These are phyloP conservation scores for Stagonosporopsis rhizophila DNA, from an alignment of 2,329 filamentous ascomycete genomes.

Conservation along the genomic window DNA sequence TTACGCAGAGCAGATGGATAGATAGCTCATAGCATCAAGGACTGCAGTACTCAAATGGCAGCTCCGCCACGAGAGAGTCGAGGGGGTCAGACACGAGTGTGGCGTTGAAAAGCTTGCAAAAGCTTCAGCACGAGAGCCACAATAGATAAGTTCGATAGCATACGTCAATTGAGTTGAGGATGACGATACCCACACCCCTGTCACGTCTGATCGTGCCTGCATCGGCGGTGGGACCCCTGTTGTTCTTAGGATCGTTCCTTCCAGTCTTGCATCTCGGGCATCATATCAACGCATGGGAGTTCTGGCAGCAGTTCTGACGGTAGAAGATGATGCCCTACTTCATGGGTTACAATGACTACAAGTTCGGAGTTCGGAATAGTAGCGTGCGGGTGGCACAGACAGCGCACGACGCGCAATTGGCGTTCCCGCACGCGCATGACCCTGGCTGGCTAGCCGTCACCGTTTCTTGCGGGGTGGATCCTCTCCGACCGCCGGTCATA, in stretches of 20 bases:
- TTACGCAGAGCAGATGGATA: too few relatives aligned
- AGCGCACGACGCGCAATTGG: conserved; percentile 8
- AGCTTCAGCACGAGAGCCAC: neutral
- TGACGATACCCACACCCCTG: conserved; percentile 11
- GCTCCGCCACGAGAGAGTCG: too few relatives aligned
- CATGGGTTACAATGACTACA: neutral
- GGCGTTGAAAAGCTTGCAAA: neutral
- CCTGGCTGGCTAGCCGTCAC: conserved; percentile 23
- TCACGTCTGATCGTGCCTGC: conserved; percentile 5
- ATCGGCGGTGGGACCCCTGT: conserved; percentile 7
- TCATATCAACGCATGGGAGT: neutral
- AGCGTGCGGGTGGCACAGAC: neutral
- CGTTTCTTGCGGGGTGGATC: conserved; percentile 23
- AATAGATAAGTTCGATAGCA: neutral
- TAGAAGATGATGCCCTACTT: neutral
- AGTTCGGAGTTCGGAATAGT: conserved; percentile 9
- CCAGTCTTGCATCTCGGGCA: neutral
- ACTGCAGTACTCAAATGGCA: too few relatives aligned
- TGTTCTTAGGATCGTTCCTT: neutral
- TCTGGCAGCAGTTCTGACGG: neutral
- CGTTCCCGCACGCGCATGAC: conserved; percentile 20
- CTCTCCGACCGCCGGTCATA: conserved; percentile 3
- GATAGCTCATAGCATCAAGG: too few relatives aligned
- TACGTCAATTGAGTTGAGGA: conserved; percentile 12
- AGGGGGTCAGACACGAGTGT: too few relatives aligned